Percentiles rank a stretch among this genome's conserved stretches.
phyloP scores from a whole-genome alignment of 192 early-diverging fungal genomes.

The Umbelopsis sp. region DNA sequence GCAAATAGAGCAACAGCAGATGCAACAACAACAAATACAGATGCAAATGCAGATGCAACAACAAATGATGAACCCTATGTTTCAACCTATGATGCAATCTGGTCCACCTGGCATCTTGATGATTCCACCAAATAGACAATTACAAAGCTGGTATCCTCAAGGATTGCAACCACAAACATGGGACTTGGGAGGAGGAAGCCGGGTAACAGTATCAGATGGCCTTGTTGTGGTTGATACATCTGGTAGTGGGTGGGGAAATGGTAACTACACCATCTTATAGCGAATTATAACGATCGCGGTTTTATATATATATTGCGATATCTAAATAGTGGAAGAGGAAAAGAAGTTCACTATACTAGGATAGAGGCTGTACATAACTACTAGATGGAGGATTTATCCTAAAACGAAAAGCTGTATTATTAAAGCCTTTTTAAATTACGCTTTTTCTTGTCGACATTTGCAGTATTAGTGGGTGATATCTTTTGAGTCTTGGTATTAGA shows the following conservation, averaged over 20 bases:
- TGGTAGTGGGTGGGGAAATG: neutral
- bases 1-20: neutral
- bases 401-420: neutral
- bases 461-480: conserved; percentile 5
- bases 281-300: neutral
- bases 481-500: neutral
- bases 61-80: conserved; percentile 13
- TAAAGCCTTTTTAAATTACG: conserved; percentile 49
- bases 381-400: conserved; percentile 8
- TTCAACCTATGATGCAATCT: neutral
- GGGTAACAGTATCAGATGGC: neutral
- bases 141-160: neutral
- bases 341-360: neutral
- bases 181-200: conserved; percentile 10
- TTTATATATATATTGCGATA: no score
- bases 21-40: conserved; percentile 11
- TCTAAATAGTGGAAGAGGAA: neutral
- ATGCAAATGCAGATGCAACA: conserved; percentile 14
- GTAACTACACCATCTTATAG: neutral
- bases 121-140: neutral
- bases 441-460: conserved; percentile 39
- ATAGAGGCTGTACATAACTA: conserved; percentile 17
- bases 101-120: neutral
- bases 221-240: conserved; percentile 3
- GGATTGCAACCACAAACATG: neutral